These are phyloP conservation scores for Ophiostoma angusticollis DNA, from an alignment of 2,329 filamentous ascomycete genomes.

Conservation along the genomic window DNA sequence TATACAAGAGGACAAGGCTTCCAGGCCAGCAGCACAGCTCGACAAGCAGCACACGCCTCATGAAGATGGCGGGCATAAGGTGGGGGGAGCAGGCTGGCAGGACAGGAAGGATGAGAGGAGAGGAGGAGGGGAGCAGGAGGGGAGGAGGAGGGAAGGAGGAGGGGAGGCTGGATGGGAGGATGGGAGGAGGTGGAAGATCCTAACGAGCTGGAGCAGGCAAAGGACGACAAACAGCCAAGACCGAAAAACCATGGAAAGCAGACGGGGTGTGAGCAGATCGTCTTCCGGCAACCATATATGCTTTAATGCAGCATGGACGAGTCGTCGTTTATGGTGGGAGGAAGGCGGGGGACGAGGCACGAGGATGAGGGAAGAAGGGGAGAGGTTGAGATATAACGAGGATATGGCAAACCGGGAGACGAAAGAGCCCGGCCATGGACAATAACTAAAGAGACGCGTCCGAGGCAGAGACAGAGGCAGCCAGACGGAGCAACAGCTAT, in stretches of 20 bases:
- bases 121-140: constrained; percentile 2
- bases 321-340: background rate
- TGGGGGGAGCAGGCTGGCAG: background rate
- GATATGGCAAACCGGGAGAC: no score
- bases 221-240: background rate
- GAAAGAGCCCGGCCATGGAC: no score
- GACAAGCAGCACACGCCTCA: constrained; percentile 17
- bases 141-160: background rate
- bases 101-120: constrained; percentile 6
- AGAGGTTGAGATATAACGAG: no score
- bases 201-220: background rate
- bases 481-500: no score
- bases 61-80: constrained; percentile 14
- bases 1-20: constrained; percentile 5
- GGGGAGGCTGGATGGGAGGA: constrained; percentile 4
- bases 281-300: constrained; percentile 4
- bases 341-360: background rate
- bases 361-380: constrained; percentile 3
- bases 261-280: constrained; percentile 3
- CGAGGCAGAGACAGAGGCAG: no score
- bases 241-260: background rate
- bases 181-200: constrained; percentile 5
- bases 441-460: no score
- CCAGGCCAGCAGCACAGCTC: constrained; percentile 6
- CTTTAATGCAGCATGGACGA: constrained; percentile 9